These are phyloP conservation scores for Aureobasidium sp. DNA, from an alignment of 2,329 filamentous ascomycete species.

Conservation along the genomic window DNA sequence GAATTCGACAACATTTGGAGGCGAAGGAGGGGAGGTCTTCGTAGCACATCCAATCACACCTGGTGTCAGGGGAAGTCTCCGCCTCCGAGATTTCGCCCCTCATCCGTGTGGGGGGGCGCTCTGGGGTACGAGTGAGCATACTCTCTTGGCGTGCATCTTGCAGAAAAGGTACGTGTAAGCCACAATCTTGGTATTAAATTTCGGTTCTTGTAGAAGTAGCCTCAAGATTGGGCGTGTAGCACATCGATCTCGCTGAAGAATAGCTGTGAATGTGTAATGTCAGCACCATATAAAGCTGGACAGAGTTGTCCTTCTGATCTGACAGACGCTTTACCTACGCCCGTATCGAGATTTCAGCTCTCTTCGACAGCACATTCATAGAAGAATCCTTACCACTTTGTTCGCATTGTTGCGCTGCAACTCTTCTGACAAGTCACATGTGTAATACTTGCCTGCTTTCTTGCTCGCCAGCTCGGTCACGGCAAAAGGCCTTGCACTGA, in stretches of 20 bases:
- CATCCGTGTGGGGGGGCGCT: neutral
- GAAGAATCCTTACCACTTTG: neutral
- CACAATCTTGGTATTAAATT: neutral
- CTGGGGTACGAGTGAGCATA: slow-evolving; percentile 8
- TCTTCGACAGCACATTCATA: neutral
- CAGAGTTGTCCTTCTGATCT: slow-evolving; percentile 1
- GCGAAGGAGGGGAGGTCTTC: neutral
- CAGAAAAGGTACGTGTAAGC: slow-evolving; percentile 6
- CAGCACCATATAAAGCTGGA: slow-evolving; percentile 15
- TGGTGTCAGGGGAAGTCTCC: neutral
- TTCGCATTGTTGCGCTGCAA: slow-evolving; percentile 8
- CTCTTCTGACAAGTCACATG: neutral
- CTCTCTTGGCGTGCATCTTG: slow-evolving; percentile 3
- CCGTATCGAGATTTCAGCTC: neutral
- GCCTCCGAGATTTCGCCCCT: neutral
- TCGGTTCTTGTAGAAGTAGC: neutral
- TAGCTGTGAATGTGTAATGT: slow-evolving; percentile 14
- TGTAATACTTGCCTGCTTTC: slow-evolving; percentile 2
- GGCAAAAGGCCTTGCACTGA: too few species aligned
- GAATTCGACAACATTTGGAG: neutral
- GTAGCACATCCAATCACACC: neutral
- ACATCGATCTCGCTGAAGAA: neutral
- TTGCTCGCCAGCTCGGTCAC: neutral
- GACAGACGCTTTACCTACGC: slow-evolving; percentile 20
- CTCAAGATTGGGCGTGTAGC: slow-evolving; percentile 7